Evolutionary conservation across 352 stramenopile genomes (phyloP).

Genomic region (Pythium volutum): DNA sequence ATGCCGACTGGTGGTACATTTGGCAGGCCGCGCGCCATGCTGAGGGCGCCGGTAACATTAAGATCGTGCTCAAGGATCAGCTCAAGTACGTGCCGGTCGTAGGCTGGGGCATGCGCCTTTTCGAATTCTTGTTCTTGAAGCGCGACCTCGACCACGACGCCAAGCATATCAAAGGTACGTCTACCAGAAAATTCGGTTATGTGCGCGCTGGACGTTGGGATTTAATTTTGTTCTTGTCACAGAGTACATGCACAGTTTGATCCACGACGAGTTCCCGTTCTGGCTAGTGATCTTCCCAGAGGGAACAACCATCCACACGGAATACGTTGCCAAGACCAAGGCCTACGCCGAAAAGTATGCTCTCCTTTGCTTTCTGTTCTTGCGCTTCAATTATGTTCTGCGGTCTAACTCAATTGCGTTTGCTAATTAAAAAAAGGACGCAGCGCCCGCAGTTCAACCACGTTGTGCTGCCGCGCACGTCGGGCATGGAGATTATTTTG

Average conservation of each 20-base stretch:
- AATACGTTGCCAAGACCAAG: constrained; percentile 88
- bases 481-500: constrained; percentile 91
- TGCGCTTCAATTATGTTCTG: neutral
- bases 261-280: constrained; percentile 82
- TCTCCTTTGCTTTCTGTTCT: neutral
- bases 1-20: constrained; percentile 93
- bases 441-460: constrained; percentile 88
- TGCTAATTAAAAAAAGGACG: constrained; percentile 20
- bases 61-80: constrained; percentile 91
- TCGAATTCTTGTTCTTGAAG: constrained; percentile 89
- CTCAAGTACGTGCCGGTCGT: constrained; percentile 88
- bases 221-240: neutral
- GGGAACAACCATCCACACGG: constrained; percentile 88
- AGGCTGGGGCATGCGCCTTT: constrained; percentile 87
- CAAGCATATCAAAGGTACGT: constrained; percentile 53
- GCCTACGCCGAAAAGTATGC: constrained; percentile 84
- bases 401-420: constrained; percentile 9
- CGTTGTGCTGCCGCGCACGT: constrained; percentile 89
- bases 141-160: constrained; percentile 79
- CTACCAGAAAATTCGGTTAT: neutral
- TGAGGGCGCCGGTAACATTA: constrained; percentile 76
- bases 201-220: no score
- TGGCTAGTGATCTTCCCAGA: constrained; percentile 91
- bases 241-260: constrained; percentile 77
- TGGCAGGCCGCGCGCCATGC: constrained; percentile 76